Base-by-base conservation (phyloP, 23 red algal genomes). In the Agarophyton chilense region DNA sequence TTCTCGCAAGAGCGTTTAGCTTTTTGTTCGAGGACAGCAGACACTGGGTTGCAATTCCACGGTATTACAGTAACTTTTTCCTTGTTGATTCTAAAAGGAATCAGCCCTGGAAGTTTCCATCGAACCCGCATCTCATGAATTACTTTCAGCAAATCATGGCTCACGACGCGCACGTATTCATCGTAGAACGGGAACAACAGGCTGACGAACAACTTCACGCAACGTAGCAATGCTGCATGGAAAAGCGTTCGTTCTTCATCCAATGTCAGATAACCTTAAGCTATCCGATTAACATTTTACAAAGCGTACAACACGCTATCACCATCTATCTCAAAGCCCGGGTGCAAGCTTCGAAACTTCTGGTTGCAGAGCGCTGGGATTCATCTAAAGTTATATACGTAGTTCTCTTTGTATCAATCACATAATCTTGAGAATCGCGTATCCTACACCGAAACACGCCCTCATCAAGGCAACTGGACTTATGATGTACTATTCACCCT, bases 1-100 rank as follows among this genome's bases (percentile, higher is more conserved):
- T 50, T 29, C 35, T 66, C 0, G 60, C 60, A 6, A 11, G 33
- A 9, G 34, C 40, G 2, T 53, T 50, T 12, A 51, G 82, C 42
- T 22, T 29, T 47, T 33, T 86, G 36, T 72, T 86, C 42, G 82
- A 67, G 26, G 44, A 71, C 25, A 54, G 60, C 32, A 28, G 64
- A 6, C 82, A 86, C 46, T 86, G 82, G 82, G 26, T 71, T 14
- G 82, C 82, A 8, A 38, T 86, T 44, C 25, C 64, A 1, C 34
- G 64, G 11, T 86, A 86, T 28, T 12, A 28, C 19, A 33, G 19
- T 24, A 14, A 4, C 40, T 86, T 86, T 29, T 72, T 70, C 31
- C 46, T 71, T 7, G 82, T 86, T 6, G 82, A 86, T 86, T 86
- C 82, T 16, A 66, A 36, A 11, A 2, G 68, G 9, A 4, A 0